Evolutionary conservation across 2,329 filamentous ascomycete species (phyloP), one percentile per base, ranked within the genome.

Genomic region (Colletotrichum acutatum): DNA sequence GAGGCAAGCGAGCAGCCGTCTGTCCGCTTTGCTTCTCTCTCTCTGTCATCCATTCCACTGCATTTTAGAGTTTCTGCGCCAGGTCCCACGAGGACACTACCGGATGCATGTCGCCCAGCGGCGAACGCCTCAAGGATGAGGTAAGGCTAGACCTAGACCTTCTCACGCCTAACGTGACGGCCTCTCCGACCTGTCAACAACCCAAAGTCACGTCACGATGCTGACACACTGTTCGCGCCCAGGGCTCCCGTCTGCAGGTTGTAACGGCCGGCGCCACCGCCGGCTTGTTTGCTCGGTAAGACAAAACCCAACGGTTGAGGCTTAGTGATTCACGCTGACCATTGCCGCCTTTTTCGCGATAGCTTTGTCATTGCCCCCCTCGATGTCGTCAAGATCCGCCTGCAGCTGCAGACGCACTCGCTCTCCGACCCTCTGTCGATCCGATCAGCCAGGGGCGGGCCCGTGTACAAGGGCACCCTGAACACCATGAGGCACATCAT

Each of bases 301-400:
- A n/a, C n/a, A 62, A 63, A 63, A 62, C 49, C 32, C 61, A 49
- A 58, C 30, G 52, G 19, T 28, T 58, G 34, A 42, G 63, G 42
- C 42, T 59, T 59, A 30, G 37, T 56, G 63, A 34, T 52, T 63
- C 49, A 56, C 8, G 68, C 74, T 79, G 71, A 79, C 74, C 28
- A 49, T 49, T n/a, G 42, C 42, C 42, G 19, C 19, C 16, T 46
- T 49, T 8, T 30, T 28, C 30, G 61, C 60, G 2, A 61, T 26
- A 95, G 94, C 81, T 98, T 99, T 86, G 90, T 97, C 80, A 93
- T 98, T 80, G 95, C 97, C 22, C 97, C 97, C 66, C 93, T 99
- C 76, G 97, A 99, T 83, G 97, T 99, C 75, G 91, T 98, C 84
- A 98, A 99, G 87, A 99, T 99, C 84, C 94, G 97, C 59, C 92